Evolutionary conservation across 192 early-diverging fungal species (phyloP).

Genomic region (Coemansia sp.): DNA sequence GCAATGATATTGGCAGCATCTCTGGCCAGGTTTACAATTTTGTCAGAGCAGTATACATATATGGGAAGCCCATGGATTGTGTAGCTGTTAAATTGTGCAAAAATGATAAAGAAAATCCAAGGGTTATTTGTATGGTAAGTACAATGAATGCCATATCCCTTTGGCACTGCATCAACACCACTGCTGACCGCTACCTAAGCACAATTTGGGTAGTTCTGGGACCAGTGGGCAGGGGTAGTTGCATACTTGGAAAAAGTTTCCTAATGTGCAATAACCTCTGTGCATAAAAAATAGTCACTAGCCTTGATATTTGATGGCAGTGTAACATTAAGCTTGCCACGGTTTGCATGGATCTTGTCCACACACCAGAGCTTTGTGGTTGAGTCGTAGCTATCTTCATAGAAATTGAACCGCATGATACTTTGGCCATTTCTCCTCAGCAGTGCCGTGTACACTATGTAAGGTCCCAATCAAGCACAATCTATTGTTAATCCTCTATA

Average conservation of each 20-base stretch:
- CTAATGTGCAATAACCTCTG: constrained; percentile 31
- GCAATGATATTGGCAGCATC: no score
- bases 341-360: constrained; percentile 21
- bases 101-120: constrained; percentile 18
- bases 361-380: constrained; percentile 21
- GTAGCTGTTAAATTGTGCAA: constrained; percentile 6
- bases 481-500: no score
- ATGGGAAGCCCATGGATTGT: constrained; percentile 24
- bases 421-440: constrained; percentile 26
- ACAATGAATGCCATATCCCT: constrained; percentile 13
- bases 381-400: constrained; percentile 26
- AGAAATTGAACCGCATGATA: constrained; percentile 26
- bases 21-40: not conserved
- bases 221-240: constrained; percentile 4
- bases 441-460: constrained; percentile 31
- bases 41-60: constrained; percentile 14
- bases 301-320: constrained; percentile 25
- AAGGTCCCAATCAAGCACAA: constrained; percentile 16
- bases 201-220: constrained; percentile 35
- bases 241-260: constrained; percentile 9
- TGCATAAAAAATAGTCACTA: constrained; percentile 31
- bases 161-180: constrained; percentile 12
- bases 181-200: constrained; percentile 18
- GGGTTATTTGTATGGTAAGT: constrained; percentile 20
- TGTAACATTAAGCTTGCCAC: constrained; percentile 22